Evolutionary conservation across 1,284 basidiomycete genomes (phyloP), one percentile per base, ranked within the genome.

Genomic region (Heterobasidion irregulare): DNA sequence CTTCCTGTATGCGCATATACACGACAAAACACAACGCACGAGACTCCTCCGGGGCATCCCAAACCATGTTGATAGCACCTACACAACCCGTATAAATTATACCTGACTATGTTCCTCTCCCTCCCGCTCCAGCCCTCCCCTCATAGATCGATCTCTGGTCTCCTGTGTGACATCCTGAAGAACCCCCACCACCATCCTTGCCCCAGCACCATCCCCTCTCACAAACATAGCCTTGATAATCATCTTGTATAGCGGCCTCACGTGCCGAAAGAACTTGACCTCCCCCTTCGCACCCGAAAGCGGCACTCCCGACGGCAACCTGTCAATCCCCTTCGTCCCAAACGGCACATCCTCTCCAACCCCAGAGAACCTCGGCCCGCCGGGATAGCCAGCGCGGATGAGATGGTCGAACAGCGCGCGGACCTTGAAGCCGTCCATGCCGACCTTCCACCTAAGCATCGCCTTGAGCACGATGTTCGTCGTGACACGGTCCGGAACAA

Each of bases 181-280:
- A 56, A 86, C 79, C 38, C 74, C 76, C 49, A 83, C 63, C 8
- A 89, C 73, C 53, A 59, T 73, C 63, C 73, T 72, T 45, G 81
- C 85, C 38, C 76, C 80, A 6, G 65, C 65, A 12, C 65, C 61
- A 63, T 89, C 86, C 32, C 74, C 73, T 54, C 80, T 70, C 51
- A 70, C 53, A 67, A 78, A 76, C 56, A 89, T 76, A 36, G 78
- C 81, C 64, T 77, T 83, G 63, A 85, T 75, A 65, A 89, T 85
- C 80, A 82, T 81, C 69, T 76, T 84, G 68, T 84, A 85, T 66
- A 88, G 59, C 34, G 86, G 86, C 57, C 72, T 69, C 16, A 78
- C 74, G 63, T 89, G 86, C 55, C 70, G 74, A 55, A 69, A 65
- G 56, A 82, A 84, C 6, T 74, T 78, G 51, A 84, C 67, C 48